Evolutionary conservation across 2,329 filamentous ascomycete genomes (phyloP), one percentile per base, ranked within the genome.

Genomic region (Lachnum nothofagi): DNA sequence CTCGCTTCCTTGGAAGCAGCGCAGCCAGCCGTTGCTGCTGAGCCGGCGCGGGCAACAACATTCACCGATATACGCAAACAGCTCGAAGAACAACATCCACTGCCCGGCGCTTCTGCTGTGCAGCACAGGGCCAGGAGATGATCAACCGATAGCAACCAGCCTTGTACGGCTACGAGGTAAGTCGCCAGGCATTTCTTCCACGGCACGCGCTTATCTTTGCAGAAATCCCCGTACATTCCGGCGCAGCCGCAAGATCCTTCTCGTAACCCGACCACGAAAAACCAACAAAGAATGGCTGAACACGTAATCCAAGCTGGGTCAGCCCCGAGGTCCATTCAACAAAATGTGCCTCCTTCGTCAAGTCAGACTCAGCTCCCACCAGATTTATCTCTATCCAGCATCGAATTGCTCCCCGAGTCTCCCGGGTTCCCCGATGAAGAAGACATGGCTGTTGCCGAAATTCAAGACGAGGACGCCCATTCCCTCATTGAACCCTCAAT

Each of bases 401-500:
- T 40, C 27, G 48, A 56, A 43, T 38, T 42, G 10, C 39, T 48
- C 29, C 46, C 48, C 33, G 52, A 56, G n/a, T 17, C 48, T 4
- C 50, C 25, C 25, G 12, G 12, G 6, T n/a, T 48, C 12, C 55
- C 58, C 37, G 57, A 60, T 8, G 29, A 39, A 22, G 60, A 60
- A 31, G 55, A 49, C 31, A 60, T 60, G 48, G 37, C 51, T 10
- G 40, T 52, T 23, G 51, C 50, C 33, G 44, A 56, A 45, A 50
- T 61, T 22, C 53, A 61, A 12, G 59, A 76, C 48, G 78, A 82
- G 58, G 77, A 77, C 55, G 79, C 76, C 4, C 77, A 80, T 55
- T 79, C 78, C 6, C 72, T 82, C 39, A 71, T 84, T 42, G 79
- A 80, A 60, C 77, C 78, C 2, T 72, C 78, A 20, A 73, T 84